Conservation (phyloP, 2,329 filamentous ascomycete species). For the Botrytis medusae region DNA sequence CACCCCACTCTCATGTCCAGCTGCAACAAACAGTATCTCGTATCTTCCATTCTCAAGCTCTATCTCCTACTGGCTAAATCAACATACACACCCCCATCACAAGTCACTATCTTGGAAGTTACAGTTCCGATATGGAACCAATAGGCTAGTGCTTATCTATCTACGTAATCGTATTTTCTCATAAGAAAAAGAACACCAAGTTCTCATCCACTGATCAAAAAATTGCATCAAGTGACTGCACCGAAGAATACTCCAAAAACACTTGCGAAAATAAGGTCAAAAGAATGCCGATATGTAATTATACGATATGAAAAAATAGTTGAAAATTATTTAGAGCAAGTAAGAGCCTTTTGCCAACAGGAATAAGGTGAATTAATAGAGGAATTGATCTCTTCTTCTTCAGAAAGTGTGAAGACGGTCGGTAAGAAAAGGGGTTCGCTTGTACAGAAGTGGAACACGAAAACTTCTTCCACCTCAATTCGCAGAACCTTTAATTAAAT, state of each 20-base stretch:
- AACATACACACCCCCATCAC: not conserved
- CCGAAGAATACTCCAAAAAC: not conserved
- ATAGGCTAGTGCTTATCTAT: not conserved
- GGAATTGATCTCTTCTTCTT: not conserved
- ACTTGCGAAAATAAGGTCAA: not conserved
- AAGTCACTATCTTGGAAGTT: not conserved
- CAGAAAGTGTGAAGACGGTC: not conserved
- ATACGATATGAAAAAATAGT: not conserved
- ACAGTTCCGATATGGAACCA: not conserved
- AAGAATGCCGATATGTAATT: not conserved
- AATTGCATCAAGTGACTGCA: not conserved
- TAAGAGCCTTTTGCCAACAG: not conserved
- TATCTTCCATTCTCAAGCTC: not conserved
- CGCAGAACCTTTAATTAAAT: not conserved
- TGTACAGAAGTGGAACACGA: not conserved
- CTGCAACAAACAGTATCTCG: not conserved
- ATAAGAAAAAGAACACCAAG: not conserved
- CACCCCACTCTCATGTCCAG: not conserved
- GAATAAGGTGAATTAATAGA: not conserved
- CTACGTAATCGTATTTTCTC: not conserved
- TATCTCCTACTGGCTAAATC: not conserved
- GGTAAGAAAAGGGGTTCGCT: constrained; percentile 18
- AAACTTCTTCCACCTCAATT: not conserved
- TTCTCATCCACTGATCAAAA: not conserved
- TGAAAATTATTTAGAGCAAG: not conserved